Percentiles rank a stretch among this genome's conserved stretches.
phyloP scores from a whole-genome alignment of 2,329 filamentous ascomycete genomes.

The Talaromyces sp. region DNA sequence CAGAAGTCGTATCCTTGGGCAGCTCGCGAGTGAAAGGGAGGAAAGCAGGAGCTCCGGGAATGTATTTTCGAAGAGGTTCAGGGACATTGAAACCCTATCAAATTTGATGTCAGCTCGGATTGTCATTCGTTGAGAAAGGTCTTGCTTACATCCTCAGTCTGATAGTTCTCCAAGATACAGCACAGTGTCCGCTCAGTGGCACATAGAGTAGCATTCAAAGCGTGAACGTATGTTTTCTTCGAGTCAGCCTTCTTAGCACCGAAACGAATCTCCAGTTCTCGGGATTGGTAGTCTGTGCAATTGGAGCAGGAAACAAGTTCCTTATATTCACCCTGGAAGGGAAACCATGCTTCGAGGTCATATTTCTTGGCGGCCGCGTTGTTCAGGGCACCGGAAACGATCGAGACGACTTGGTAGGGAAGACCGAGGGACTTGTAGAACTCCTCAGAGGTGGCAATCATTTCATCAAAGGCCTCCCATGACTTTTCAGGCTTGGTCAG shows the following conservation, averaged over 20 bases:
- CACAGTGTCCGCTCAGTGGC: conserved; percentile 90
- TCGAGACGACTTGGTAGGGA: conserved; percentile 87
- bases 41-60: conserved; percentile 85
- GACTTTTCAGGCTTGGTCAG: conserved; percentile 82
- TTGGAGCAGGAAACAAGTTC: conserved; percentile 97
- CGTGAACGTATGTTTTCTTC: conserved; percentile 92
- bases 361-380: conserved; percentile 88
- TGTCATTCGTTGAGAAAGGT: background rate
- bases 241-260: conserved; percentile 79
- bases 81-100: conserved; percentile 70
- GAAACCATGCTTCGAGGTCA: conserved; percentile 95
- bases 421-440: conserved; percentile 89
- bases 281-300: conserved; percentile 95
- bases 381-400: conserved; percentile 94
- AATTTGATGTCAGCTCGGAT: background rate
- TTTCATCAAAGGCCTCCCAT: conserved; percentile 89
- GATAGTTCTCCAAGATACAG: conserved; percentile 95
- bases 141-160: conserved; percentile 70
- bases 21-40: conserved; percentile 83
- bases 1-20: conserved; percentile 67
- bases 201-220: conserved; percentile 82
- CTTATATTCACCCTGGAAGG: conserved; percentile 96
- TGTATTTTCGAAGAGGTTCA: conserved; percentile 79
- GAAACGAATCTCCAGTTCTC: conserved; percentile 87
- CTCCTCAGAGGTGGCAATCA: conserved; percentile 87